Base-by-base conservation (phyloP, 768 basidiomycete genomes). In the Xerocomellus amylosporus region DNA sequence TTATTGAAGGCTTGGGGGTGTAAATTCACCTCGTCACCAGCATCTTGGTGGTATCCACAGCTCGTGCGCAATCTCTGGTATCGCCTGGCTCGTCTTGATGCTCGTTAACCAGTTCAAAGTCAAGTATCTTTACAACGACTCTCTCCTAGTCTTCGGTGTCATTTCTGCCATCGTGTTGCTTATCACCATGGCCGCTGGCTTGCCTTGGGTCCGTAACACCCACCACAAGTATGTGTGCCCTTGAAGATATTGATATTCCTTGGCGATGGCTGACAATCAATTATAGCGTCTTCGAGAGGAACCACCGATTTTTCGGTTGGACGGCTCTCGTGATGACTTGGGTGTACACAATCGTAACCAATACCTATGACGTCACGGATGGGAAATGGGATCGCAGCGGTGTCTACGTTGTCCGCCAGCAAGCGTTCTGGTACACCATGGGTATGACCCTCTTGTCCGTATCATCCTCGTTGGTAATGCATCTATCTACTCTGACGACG, bases 21-120 rank as follows among this genome's bases (percentile, higher is more conserved):
- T 45, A 36, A 33, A 20, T 37, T 61, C 34, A 66, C 30, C n/a
- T 50, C 48, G 48, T 33, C 46, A 50, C 31, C 67, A 85, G 79
- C 89, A 91, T 70, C 80, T 91, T 30, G 89, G 88, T 14, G 88
- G 88, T 17, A 87, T 90, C 60, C 88, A 91, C 63, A 84, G 82
- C 46, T 87, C 87, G 20, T 90, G 88, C 62, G 87, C 86, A 1
- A 63, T 83, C 30, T 87, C 87, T 19, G 87, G 85, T 54, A 78
- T 86, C 30, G 73, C 79, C 3, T 90, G 88, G 88, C 74, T 90
- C 43, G 65, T 88, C 44, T 79, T 80, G 60, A 85, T 82, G 67
- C 73, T 88, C 46, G 75, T 82, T 53, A 75, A 77, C 51, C 82
- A 81, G 46, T 86, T 80, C 71, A 74, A 71, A 36, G 63, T 76